These are phyloP conservation scores for Mycosarcoma maydis DNA, from an alignment of 1,284 basidiomycete genomes.

Conservation along the genomic window DNA sequence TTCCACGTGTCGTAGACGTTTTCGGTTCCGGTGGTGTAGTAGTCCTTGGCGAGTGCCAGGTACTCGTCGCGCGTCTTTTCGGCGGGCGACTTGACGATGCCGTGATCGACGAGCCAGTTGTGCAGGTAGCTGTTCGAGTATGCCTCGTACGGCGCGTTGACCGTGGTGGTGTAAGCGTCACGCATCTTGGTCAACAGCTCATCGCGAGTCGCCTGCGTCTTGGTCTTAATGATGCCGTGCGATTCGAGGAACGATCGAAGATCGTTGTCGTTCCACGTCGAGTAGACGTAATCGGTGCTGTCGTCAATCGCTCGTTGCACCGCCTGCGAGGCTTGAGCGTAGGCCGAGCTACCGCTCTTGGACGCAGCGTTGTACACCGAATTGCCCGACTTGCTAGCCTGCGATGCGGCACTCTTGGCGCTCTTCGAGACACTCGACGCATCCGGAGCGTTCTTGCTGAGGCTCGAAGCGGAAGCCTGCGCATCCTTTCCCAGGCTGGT, in stretches of 20 bases:
- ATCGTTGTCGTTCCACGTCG: conserved; percentile 59
- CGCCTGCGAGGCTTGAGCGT: conserved; percentile 50
- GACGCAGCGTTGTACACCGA: conserved; percentile 40
- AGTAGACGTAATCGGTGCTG: conserved; percentile 64
- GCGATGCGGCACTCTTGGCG: conserved; percentile 45
- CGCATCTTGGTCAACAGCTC: conserved; percentile 54
- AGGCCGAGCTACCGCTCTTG: conserved; percentile 48
- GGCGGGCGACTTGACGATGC: conserved; percentile 51
- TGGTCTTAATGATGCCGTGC: conserved; percentile 58
- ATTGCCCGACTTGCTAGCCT: conserved; percentile 43
- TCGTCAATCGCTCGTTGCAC: conserved; percentile 47
- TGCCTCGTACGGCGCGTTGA: conserved; percentile 61
- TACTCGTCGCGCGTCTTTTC: conserved; percentile 61
- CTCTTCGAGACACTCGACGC: conserved; percentile 35
- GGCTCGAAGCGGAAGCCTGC: conserved; percentile 20
- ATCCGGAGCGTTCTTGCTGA: conserved; percentile 31
- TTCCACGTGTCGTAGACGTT: conserved; percentile 61
- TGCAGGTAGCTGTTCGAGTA: conserved; percentile 63
- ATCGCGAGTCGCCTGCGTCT: conserved; percentile 53
- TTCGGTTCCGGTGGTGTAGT: conserved; percentile 60
- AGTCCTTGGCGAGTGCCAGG: conserved; percentile 53
- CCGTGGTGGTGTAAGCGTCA: conserved; percentile 54
- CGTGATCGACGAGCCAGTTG: conserved; percentile 65
- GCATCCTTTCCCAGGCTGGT: conserved; percentile 26
- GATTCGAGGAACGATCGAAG: conserved; percentile 56